A percentile compares a stretch with the other conserved stretches of the same genome.
Conservation (phyloP, 2,329 filamentous ascomycete species). For the Coniochaeta hoffmannii region DNA sequence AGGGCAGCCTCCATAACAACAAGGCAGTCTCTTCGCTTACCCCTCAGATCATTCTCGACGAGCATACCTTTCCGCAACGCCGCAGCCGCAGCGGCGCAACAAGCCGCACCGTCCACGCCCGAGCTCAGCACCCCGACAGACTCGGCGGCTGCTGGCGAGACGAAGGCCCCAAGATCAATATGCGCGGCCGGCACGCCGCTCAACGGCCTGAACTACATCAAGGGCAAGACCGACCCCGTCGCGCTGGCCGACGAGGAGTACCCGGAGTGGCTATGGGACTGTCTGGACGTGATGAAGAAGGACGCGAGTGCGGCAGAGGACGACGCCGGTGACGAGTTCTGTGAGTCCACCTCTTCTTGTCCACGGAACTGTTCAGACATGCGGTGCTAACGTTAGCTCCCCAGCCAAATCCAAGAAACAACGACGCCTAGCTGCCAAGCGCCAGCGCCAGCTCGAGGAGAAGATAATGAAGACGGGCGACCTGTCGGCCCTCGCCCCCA, state of each 20-base stretch:
- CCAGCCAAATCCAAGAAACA: constrained; percentile 81
- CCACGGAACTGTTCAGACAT: too few relatives aligned
- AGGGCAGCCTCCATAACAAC: constrained; percentile 27
- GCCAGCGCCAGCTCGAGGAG: constrained; percentile 48
- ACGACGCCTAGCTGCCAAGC: constrained; percentile 62
- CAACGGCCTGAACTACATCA: constrained; percentile 69
- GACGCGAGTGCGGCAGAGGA: constrained; percentile 38
- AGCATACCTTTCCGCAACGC: constrained; percentile 24
- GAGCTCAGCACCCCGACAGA: constrained; percentile 22
- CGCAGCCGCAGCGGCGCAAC: constrained; percentile 18
- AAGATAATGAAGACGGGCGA: constrained; percentile 58
- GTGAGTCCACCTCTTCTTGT: constrained; percentile 51
- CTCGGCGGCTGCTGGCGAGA: constrained; percentile 11
- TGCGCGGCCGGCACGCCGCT: constrained; percentile 64
- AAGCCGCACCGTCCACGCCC: constrained; percentile 9
- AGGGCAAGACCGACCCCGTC: constrained; percentile 64
- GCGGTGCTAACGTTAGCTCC: background rate
- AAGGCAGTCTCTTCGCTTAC: constrained; percentile 5
- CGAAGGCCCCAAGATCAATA: constrained; percentile 30
- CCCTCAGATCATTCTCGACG: constrained; percentile 31
- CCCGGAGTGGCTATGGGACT: constrained; percentile 72
- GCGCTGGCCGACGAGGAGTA: constrained; percentile 70
- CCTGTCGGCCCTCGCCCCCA: constrained; percentile 55
- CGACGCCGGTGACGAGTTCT: constrained; percentile 66
- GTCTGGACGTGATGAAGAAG: constrained; percentile 56